phyloP scores from a whole-genome alignment of 345 rosid species.

The Turnera subulata region DNA sequence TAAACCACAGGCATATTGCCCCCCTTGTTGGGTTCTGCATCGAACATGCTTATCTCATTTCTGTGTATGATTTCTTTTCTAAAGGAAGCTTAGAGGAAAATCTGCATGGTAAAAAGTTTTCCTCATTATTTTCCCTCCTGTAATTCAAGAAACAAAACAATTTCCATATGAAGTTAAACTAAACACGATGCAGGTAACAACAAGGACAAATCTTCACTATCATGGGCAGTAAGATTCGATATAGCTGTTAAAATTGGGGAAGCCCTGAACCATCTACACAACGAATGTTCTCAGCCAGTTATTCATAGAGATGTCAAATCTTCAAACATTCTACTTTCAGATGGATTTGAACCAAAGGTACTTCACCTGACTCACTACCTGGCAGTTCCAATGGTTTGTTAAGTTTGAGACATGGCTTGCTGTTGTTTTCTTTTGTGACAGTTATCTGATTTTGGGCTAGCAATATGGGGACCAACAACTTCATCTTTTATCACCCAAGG shows the following conservation, averaged over 20 bases:
- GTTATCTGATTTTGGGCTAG: constrained; percentile 91
- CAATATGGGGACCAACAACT: constrained; percentile 75
- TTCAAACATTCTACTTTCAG: constrained; percentile 80
- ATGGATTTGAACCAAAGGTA: constrained; percentile 77
- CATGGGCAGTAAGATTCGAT: constrained; percentile 64
- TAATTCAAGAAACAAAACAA: constrained; percentile 1
- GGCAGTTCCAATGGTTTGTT: neutral
- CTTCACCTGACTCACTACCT: neutral
- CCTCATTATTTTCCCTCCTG: neutral
- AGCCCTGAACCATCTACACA: constrained; percentile 70
- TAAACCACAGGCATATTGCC: constrained; percentile 54
- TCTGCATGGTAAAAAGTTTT: constrained; percentile 54
- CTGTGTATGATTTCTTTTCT: constrained; percentile 64
- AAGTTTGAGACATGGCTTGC: constrained; percentile 2
- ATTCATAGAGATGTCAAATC: constrained; percentile 92
- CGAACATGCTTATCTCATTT: constrained; percentile 43
- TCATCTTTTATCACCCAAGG: constrained; percentile 50
- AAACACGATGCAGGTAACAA: constrained; percentile 25
- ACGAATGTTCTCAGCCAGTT: constrained; percentile 59
- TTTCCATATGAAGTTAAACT: constrained; percentile 15
- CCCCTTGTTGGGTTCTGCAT: constrained; percentile 70
- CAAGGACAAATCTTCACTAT: constrained; percentile 31
- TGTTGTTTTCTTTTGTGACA: constrained; percentile 22
- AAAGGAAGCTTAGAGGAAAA: constrained; percentile 79
- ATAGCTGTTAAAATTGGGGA: constrained; percentile 68